Evolutionary conservation across 352 stramenopile species (phyloP), one percentile per base, ranked within the genome.

Genomic region (Pythium angustatum): DNA sequence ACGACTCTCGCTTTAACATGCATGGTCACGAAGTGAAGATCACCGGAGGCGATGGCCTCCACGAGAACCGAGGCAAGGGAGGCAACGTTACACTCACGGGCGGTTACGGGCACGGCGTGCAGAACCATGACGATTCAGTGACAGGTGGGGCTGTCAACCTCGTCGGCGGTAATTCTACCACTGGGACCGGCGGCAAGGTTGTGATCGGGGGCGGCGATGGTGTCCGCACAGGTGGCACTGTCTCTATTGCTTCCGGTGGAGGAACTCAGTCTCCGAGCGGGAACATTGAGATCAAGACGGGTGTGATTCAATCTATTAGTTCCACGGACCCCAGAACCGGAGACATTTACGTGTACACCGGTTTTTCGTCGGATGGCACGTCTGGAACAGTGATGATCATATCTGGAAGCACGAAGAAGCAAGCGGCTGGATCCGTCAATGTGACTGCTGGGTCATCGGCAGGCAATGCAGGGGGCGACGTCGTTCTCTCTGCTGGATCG

Each of bases 1-100:
- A 93, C 47, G 80, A 91, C 57, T 81, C 75, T 27, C 66, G 75
- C 15, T 93, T 90, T 58, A 94, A 94, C 55, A 84, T 79, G 68
- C 62, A 73, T 41, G 86, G 85, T 10, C 59, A 64, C n/a, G 49
- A 54, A 22, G 71, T 95, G 8, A 73, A 71, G 19, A 75, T 96
- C 45, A 30, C 56, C 52, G 87, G 83, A 55, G 86, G 86, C 17
- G 75, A 86, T 64, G 90, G 91, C 5, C 44, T 87, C 24, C 88
- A 92, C 58, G 67, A 78, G 36, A 93, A 95, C 57, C 74, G 88
- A 49, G 90, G 91, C 30, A 76, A 77, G 40, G 91, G 91, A 26
- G 93, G 93, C 21, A 68, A 68, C 33, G 75, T 97, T 17, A 74
- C 68, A 7, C 76, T 98, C 40, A 58, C 55, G n/a, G 88, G 85